Base-by-base conservation (phyloP, 441 rosid species). In the Populus tomentosa region DNA sequence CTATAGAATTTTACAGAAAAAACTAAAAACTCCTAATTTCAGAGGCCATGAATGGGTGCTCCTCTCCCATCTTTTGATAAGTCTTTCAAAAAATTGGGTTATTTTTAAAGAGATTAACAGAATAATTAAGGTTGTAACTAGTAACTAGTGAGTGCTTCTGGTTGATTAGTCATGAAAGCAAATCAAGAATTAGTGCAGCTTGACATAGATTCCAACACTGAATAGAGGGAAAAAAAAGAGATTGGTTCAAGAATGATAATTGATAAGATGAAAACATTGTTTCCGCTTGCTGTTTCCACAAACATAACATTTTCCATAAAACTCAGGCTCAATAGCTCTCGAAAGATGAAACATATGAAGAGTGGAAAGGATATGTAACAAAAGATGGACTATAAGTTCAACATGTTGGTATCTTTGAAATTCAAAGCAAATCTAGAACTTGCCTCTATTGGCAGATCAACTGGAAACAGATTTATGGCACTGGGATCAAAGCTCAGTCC, bases 391-490 rank as follows among this genome's bases (percentile, higher is more conserved):
- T 9, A 46, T 7, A 28, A 59, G n/a, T 24, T 42, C 63, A 32
- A 73, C 3, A 35, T 76, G n/a, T 50, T 40, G 61, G 26, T 20
- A 65, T 77, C n/a, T 13, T 21, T 0, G 4, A 42, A 18, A 20
- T 9, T 28, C 11, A 36, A 30, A 70, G 67, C 69, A 70, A 42
- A 82, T 64, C 35, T 11, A 40, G 66, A 70, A 88, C 95, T 88
- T 87, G 92, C 98, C 75, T 86, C 86, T 59, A 61, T 76, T 4
- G 87, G 85, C 53, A 77, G 85, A 82, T 87, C 90, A 59, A 86
- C 77, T 23, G 90, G 90, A 84, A 92, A 90, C 86, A 92, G 78
- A 79, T 83, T 89, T 81, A 94, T 88, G 67, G 94, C 88, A 28
- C 82, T 79, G 32, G 90, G 87, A 69, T 89, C 81, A 59, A 92